Evolutionary conservation across 352 stramenopile species (phyloP), one percentile per base, ranked within the genome.

Genomic region (Phytophthora citrophthora): DNA sequence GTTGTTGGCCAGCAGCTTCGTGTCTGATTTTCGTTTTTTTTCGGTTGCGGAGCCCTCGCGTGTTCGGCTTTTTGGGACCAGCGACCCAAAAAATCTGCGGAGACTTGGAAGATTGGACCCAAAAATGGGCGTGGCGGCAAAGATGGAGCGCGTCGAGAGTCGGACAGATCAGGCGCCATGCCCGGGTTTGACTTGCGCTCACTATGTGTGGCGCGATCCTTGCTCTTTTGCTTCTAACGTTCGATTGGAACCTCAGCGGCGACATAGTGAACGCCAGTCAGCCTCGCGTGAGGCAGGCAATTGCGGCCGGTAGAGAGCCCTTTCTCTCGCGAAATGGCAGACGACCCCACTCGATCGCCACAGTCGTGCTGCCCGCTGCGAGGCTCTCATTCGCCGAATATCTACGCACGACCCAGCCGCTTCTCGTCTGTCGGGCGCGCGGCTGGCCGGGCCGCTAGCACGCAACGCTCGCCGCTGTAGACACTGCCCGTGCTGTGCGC

Each of bases 321-420:
- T 39, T 44, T 59, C 31, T 59, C 26, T 59, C 34, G 31, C 36
- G n/a, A 2, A 20, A 20, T 41, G 36, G 20, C 12, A 41, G 36
- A 41, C n/a, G 36, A n/a, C 13, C 36, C 36, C 10, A 18, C 36
- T n/a, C 36, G 36, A 41, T 41, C 36, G 36, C 36, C 36, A 41
- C 36, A 41, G 36, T 41, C 36, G 36, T 51, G 51, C 54, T 40
- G 53, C 62, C 31, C 26, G 57, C 34, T 36, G 51, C 53, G 36
- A 38, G 20, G 34, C 55, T 51, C 60, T 70, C 68, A 77, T 74
- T 77, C 65, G 52, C 61, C 57, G 48, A 60, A 61, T 73, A 61
- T 54, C 58, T 54, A 60, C 61, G 52, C 70, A 72, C 67, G 62
- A 63, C 68, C 43, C 10, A 50, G 51, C 48, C 40, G 55, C 52